A percentile compares a stretch with the other conserved stretches of the same genome.
Evolutionary conservation across 1,284 basidiomycete genomes (phyloP).

Genomic region (Puccinia brachypodii): DNA sequence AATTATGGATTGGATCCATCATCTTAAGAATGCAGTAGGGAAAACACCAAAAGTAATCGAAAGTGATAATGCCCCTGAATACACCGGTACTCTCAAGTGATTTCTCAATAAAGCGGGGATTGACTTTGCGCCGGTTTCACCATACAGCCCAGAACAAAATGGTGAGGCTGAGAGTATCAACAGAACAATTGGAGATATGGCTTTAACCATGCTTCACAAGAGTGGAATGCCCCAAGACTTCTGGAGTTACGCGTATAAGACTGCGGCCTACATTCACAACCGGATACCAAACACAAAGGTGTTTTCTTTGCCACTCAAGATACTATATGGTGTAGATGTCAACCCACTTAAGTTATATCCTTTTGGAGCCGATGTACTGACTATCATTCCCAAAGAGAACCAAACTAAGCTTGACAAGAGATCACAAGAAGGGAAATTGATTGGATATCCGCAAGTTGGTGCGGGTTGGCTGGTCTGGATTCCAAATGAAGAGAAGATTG

Average conservation of each 20-base stretch:
- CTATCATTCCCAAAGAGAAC: not conserved
- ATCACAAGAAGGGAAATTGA: not conserved
- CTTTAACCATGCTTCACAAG: slow-evolving; percentile 1
- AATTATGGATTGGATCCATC: not conserved
- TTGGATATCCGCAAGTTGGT: not conserved
- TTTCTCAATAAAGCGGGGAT: not conserved
- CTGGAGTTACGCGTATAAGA: slow-evolving; percentile 2
- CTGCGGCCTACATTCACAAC: slow-evolving; percentile 5
- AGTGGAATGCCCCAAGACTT: not conserved
- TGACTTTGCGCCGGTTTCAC: not conserved
- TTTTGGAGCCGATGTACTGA: slow-evolving; percentile 1
- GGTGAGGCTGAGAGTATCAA: slow-evolving; percentile 24
- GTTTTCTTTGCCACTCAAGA: not conserved
- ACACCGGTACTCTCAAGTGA: not conserved
- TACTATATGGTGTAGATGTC: not conserved
- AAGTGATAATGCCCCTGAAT: not conserved
- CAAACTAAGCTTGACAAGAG: not conserved
- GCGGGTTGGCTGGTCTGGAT: not conserved
- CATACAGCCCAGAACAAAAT: slow-evolving; percentile 26
- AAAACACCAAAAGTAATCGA: not conserved
- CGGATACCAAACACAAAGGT: slow-evolving; percentile 5
- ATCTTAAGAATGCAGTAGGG: not conserved
- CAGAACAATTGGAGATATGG: slow-evolving; percentile 1
- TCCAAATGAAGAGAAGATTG: not conserved
- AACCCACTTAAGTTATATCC: not conserved